Conservation (phyloP, 2,329 filamentous ascomycete genomes). For the Hirsutella minnesotensis region DNA sequence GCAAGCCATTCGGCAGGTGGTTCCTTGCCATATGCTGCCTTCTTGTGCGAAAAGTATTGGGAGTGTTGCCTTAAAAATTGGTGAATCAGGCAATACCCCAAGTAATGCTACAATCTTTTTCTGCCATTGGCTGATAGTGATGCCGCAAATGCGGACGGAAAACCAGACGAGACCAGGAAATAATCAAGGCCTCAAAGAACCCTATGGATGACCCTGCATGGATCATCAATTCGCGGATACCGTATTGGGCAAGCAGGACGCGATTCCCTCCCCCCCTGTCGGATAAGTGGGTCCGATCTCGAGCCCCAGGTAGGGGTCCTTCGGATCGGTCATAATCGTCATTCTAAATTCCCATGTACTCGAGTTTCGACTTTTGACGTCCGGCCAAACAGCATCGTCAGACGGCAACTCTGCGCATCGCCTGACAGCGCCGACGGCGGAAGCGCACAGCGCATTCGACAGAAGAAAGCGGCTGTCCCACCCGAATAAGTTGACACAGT, state of each 20-base stretch:
- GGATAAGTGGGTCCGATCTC: conserved; percentile 12
- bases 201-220: neutral
- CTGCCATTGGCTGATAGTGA: too few species aligned
- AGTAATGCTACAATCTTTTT: too few species aligned
- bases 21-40: too few species aligned
- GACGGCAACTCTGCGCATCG: neutral
- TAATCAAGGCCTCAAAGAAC: too few species aligned
- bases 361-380: neutral
- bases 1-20: too few species aligned
- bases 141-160: too few species aligned
- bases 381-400: neutral
- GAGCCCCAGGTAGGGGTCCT: conserved; percentile 9
- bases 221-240: neutral
- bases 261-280: neutral
- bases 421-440: neutral
- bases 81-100: too few species aligned
- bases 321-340: conserved; percentile 10
- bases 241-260: neutral
- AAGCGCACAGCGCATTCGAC: neutral
- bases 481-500: neutral
- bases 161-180: too few species aligned
- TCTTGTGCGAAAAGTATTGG: too few species aligned
- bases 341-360: neutral
- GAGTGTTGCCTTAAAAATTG: too few species aligned
- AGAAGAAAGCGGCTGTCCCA: neutral